Evolutionary conservation across 352 stramenopile species (phyloP).

Genomic region (Globisporangium viniferum): DNA sequence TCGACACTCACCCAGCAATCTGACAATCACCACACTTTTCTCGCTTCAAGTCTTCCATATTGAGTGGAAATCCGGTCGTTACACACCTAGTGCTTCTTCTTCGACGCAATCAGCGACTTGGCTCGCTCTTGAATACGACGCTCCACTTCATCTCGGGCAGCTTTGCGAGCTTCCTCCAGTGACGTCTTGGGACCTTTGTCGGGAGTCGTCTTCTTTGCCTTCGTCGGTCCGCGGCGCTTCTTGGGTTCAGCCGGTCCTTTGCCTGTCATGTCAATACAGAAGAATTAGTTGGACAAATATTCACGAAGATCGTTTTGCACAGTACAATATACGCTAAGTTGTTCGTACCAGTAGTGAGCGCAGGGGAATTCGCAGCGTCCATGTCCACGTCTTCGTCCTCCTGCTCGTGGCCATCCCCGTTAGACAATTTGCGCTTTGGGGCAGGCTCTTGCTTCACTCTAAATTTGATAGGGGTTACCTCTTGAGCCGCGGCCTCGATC

Average conservation of each 20-base stretch:
- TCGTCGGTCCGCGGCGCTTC: conserved; percentile 48
- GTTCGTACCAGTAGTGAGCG: conserved; percentile 30
- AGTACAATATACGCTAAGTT: neutral
- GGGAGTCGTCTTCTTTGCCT: conserved; percentile 26
- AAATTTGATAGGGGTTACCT: conserved; percentile 23
- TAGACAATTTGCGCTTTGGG: conserved; percentile 42
- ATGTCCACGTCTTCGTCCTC: conserved; percentile 58
- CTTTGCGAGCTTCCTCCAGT: conserved; percentile 57
- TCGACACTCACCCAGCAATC: neutral
- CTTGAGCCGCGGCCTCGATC: conserved; percentile 53
- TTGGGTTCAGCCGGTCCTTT: conserved; percentile 25
- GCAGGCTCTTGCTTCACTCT: conserved; percentile 26
- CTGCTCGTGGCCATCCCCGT: conserved; percentile 27
- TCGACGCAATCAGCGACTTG: conserved; percentile 46
- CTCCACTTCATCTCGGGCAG: conserved; percentile 72
- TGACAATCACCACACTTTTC: neutral
- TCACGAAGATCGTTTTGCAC: neutral
- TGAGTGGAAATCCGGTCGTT: neutral
- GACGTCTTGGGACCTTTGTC: conserved; percentile 39
- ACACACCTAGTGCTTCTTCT: conserved; percentile 61
- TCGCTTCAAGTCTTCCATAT: neutral
- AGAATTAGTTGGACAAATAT: conserved; percentile 22
- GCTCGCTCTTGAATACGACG: conserved; percentile 63
- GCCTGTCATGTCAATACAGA: conserved; percentile 22
- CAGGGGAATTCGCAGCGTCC: conserved; percentile 35